Evolutionary conservation across 2,329 filamentous ascomycete genomes (phyloP), one percentile per base, ranked within the genome.

Genomic region (Hypoxylon sp.): DNA sequence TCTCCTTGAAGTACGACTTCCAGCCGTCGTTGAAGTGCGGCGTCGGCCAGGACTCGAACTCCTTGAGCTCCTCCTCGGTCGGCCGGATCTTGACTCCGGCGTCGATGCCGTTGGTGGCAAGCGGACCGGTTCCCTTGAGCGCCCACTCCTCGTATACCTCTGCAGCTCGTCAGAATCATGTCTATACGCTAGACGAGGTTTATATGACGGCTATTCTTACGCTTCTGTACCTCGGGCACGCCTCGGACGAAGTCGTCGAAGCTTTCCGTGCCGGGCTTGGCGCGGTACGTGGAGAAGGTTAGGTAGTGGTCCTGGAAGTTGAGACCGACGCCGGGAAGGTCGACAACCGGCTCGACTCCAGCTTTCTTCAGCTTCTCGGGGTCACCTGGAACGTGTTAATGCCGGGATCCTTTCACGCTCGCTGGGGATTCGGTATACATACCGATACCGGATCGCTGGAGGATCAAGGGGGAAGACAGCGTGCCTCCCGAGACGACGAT

Each of bases 1-100:
- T 92, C 71, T 93, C 76, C 78, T 91, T 89, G 75, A 93, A 94
- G 77, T 94, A 93, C 50, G 83, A 87, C 67, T 93, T 86, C 89
- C 89, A 94, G 2, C 89, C 89, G 5, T 83, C 82, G 41, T 81
- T 82, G 78, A 94, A 94, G 49, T 91, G 86, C 9, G 85, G 85
- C 43, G 85, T 91, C 0, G 90, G 89, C 88, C 90, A 91, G 5
- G 73, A 81, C 71, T 88, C 86, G 74, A 92, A 89, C 67, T 86
- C 78, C 47, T 82, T 79, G 15, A 91, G 79, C 68, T 93, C 90
- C 41, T 88, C 76, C 58, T 85, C 79, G 0, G 83, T 90, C 0
- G 90, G 90, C 2, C 90, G 82, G 67, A 92, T 83, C 79, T 93
- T 93, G 60, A 92, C 89, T 64, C 89, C 90, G 3, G 89, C 89